Evolutionary conservation across 2,329 filamentous ascomycete species (phyloP).

Genomic region (Calonectria crousiana): DNA sequence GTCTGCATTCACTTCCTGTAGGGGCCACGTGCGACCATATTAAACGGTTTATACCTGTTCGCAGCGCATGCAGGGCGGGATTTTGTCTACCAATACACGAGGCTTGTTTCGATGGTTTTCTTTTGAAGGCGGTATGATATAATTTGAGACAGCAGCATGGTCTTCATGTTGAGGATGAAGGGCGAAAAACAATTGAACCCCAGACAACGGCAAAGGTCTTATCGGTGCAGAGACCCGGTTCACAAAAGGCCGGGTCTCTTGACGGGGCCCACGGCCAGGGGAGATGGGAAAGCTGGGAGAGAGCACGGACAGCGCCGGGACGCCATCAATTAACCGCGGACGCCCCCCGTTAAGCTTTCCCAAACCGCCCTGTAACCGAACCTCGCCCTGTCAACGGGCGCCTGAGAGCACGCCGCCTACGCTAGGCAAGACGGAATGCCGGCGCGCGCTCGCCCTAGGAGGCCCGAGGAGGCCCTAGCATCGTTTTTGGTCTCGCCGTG

Average conservation of each 20-base stretch:
- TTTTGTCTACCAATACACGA: not conserved
- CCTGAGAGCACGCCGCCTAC: not conserved
- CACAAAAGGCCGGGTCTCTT: not conserved
- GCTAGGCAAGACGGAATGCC: not conserved
- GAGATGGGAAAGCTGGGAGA: not conserved
- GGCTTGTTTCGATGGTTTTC: not conserved
- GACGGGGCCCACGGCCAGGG: not conserved
- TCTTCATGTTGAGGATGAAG: not conserved
- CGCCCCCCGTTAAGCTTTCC: slow-evolving; percentile 3
- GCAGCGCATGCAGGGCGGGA: not conserved
- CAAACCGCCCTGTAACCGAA: not conserved
- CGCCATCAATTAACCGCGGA: slow-evolving; percentile 8
- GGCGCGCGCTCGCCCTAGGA: not conserved
- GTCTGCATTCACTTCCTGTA: slow-evolving; percentile 3
- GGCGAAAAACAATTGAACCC: not conserved
- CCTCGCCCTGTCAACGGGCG: not conserved
- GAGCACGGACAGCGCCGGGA: not conserved
- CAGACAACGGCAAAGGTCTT: not conserved
- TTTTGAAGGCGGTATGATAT: not conserved
- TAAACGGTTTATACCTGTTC: slow-evolving; percentile 20
- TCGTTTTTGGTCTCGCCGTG: not conserved
- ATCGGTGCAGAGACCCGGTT: not conserved
- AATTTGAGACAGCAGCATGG: not conserved
- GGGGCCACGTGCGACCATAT: slow-evolving; percentile 17
- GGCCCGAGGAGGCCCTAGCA: not conserved